Evolutionary conservation across 1,284 basidiomycete genomes (phyloP).

Genomic region (Trichosporon sp.): DNA sequence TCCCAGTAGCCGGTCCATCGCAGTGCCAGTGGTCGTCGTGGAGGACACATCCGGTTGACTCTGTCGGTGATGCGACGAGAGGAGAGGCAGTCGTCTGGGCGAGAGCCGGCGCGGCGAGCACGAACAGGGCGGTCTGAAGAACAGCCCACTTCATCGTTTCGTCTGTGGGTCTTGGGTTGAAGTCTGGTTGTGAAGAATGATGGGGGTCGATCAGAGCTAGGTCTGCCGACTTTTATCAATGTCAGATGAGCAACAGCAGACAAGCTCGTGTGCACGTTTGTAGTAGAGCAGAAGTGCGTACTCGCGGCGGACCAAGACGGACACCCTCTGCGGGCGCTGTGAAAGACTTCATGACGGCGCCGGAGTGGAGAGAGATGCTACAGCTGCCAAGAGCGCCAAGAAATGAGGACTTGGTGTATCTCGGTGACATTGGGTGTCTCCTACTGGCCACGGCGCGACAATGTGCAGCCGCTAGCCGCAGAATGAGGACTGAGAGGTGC

Average conservation of each 20-base stretch:
- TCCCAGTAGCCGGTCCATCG: constrained; percentile 19
- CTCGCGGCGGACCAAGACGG: not conserved
- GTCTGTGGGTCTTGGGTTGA: not conserved
- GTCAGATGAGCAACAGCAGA: too few relatives aligned
- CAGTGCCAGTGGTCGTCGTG: constrained; percentile 31
- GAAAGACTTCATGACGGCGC: not conserved
- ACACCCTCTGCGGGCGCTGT: too few relatives aligned
- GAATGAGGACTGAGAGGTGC: not conserved
- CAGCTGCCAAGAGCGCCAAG: not conserved
- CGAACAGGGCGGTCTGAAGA: not conserved
- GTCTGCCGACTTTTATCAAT: not conserved
- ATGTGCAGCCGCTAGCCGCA: not conserved
- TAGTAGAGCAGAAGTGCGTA: not conserved
- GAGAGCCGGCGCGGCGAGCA: constrained; percentile 8
- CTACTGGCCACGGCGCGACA: not conserved
- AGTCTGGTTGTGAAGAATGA: not conserved
- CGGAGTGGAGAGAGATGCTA: not conserved
- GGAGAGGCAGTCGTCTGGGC: constrained; percentile 4
- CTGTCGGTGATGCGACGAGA: constrained; percentile 20
- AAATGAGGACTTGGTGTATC: constrained; percentile 2
- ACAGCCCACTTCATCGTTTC: not conserved
- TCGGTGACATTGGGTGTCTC: not conserved
- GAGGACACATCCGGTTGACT: constrained; percentile 23
- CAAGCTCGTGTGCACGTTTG: not conserved
- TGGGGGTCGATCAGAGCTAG: too few relatives aligned